Evolutionary conservation across 176 grass and related monocot species (phyloP).

Genomic region (Oropetium thomaeum): DNA sequence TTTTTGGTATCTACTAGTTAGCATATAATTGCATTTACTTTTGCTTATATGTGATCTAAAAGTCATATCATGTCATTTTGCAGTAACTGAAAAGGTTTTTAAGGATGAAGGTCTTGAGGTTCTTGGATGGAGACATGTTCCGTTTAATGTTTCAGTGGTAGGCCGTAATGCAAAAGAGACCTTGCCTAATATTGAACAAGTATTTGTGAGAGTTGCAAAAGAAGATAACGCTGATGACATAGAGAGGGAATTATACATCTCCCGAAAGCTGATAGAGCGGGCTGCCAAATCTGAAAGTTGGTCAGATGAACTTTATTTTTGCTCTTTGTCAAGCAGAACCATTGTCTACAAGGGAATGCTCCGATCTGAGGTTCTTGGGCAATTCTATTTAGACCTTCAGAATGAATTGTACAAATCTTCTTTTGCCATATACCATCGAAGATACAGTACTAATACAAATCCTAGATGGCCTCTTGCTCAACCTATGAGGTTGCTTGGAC

Average conservation of each 20-base stretch:
- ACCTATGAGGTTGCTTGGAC: slow-evolving; percentile 98
- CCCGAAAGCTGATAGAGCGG: slow-evolving; percentile 85
- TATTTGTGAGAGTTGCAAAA: slow-evolving; percentile 84
- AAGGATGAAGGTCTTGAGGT: slow-evolving; percentile 90
- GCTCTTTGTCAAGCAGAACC: slow-evolving; percentile 83
- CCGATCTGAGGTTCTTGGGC: slow-evolving; percentile 91
- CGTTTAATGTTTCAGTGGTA: slow-evolving; percentile 73
- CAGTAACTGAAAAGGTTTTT: slow-evolving; percentile 85
- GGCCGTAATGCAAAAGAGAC: slow-evolving; percentile 91
- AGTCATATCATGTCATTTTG: slow-evolving; percentile 30
- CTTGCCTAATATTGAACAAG: slow-evolving; percentile 89
- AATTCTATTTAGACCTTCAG: slow-evolving; percentile 93
- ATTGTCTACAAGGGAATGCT: slow-evolving; percentile 99
- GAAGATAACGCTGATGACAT: slow-evolving; percentile 93
- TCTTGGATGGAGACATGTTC: slow-evolving; percentile 91
- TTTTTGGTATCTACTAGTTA: slow-evolving; percentile 11
- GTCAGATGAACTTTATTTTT: slow-evolving; percentile 93
- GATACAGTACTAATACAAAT: slow-evolving; percentile 98
- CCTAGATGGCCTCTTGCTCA: slow-evolving; percentile 99
- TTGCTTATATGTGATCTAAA: slow-evolving; percentile 35
- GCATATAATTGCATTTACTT: background rate
- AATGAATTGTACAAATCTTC: slow-evolving; percentile 81
- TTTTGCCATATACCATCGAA: slow-evolving; percentile 98
- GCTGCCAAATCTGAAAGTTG: slow-evolving; percentile 65
- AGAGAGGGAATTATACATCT: slow-evolving; percentile 96